phyloP scores from a whole-genome alignment of 1,139 yeast species.

The Candida mesenterica region DNA sequence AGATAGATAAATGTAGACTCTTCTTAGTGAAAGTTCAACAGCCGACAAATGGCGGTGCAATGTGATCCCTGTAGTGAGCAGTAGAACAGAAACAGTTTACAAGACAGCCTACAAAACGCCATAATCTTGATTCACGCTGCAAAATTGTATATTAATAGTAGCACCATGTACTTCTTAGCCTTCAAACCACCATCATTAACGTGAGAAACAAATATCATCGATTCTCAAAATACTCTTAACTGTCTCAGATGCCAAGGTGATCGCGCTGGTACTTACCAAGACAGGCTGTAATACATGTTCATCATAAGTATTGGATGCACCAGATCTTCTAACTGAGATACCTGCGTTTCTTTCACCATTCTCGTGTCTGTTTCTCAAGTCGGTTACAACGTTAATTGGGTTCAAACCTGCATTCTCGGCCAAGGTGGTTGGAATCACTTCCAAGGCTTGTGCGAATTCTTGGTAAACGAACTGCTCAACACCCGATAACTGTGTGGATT shows the following conservation, averaged over 20 bases:
- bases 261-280: constrained; percentile 89
- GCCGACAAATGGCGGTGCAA: too few species aligned
- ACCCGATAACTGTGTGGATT: constrained; percentile 76
- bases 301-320: constrained; percentile 85
- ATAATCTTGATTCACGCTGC: too few species aligned
- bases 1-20: too few species aligned
- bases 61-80: too few species aligned
- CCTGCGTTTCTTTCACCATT: constrained; percentile 94
- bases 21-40: too few species aligned
- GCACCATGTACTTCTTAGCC: too few species aligned
- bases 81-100: too few species aligned
- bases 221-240: constrained; percentile 94
- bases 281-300: constrained; percentile 98
- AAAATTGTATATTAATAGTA: too few species aligned
- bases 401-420: constrained; percentile 98
- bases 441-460: constrained; percentile 94
- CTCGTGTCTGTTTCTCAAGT: constrained; percentile 88
- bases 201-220: constrained; percentile 76
- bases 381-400: constrained; percentile 93
- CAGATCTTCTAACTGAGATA: constrained; percentile 89
- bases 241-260: constrained; percentile 91
- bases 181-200: not conserved
- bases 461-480: constrained; percentile 93
- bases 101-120: too few species aligned
- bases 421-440: constrained; percentile 92